Evolutionary conservation across 2,329 filamentous ascomycete species (phyloP), one percentile per base, ranked within the genome.

Genomic region (Verticillium albo-atrum): DNA sequence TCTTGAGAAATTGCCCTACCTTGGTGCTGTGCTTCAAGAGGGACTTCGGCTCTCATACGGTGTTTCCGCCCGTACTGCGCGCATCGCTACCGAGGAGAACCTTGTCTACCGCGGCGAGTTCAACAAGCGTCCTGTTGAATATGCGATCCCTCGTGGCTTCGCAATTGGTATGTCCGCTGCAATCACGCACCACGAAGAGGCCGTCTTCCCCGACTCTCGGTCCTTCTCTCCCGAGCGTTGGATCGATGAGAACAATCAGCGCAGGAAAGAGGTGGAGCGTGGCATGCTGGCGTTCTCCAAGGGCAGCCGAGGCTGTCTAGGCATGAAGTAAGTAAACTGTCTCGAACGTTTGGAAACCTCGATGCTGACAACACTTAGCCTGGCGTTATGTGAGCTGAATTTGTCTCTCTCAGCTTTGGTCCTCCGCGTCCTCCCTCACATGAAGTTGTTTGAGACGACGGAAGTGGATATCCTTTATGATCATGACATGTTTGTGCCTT

Each of bases 241-340:
- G 71, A 61, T 79, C 4, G 72, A 72, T 35, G 67, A 69, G 28
- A 63, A 71, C 26, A 64, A 65, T 55, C 58, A 68, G 30, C 63
- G 61, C 30, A 68, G 68, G 4, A 71, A 70, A 51, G 63, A 67
- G 1, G 60, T 77, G 0, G 72, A 77, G 28, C 69, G 68, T n/a
- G 72, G 70, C 47, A 70, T 79, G 51, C 67, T 79, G 15, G 58
- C 75, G 1, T 81, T 80, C 61, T 74, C 71, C 3, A 77, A 73
- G 55, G 78, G 76, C 2, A 68, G 70, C 4, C 65, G 78, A 15
- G 68, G 68, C n/a, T 81, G 79, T 58, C 66, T 80, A 4, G 78
- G 79, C 17, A 69, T 69, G 60, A 72, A 74, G 71, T 74, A 61
- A 57, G 55, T 25, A 26, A 50, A 9, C 4, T 30, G 4, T 35